Conservation (phyloP, 129 eudicot genomes). For the Saussurea involucrata region DNA sequence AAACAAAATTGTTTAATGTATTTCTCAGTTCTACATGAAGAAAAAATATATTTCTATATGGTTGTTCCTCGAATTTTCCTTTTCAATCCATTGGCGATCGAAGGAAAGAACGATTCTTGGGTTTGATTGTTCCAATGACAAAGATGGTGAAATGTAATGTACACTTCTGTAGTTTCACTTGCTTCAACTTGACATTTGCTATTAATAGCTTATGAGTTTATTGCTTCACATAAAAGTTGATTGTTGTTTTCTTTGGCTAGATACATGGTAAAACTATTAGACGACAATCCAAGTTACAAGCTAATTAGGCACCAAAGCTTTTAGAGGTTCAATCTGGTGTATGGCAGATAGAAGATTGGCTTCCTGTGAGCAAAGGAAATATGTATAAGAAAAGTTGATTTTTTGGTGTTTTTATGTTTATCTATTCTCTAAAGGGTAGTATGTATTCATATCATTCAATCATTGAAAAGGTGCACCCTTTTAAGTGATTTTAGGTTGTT, state of each 20-base stretch:
- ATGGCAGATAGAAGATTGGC: constrained; percentile 35
- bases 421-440: not conserved
- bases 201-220: not conserved
- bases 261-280: constrained; percentile 86
- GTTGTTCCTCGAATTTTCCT: no score
- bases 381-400: not conserved
- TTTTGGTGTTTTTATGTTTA: not conserved
- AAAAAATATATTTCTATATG: no score
- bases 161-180: not conserved
- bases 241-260: constrained; percentile 31
- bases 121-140: not conserved
- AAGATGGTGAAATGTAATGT: not conserved
- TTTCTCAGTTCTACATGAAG: no score
- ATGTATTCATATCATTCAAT: not conserved
- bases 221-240: not conserved
- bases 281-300: constrained; percentile 56
- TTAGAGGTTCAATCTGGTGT: constrained; percentile 65
- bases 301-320: constrained; percentile 71
- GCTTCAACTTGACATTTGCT: not conserved
- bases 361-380: not conserved
- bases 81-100: no score
- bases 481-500: not conserved
- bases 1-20: no score
- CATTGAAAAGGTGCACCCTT: not conserved
- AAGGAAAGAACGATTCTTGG: no score